Evolutionary conservation across 306 rosid genomes (phyloP).

Genomic region (Gynostemma pentaphyllum): DNA sequence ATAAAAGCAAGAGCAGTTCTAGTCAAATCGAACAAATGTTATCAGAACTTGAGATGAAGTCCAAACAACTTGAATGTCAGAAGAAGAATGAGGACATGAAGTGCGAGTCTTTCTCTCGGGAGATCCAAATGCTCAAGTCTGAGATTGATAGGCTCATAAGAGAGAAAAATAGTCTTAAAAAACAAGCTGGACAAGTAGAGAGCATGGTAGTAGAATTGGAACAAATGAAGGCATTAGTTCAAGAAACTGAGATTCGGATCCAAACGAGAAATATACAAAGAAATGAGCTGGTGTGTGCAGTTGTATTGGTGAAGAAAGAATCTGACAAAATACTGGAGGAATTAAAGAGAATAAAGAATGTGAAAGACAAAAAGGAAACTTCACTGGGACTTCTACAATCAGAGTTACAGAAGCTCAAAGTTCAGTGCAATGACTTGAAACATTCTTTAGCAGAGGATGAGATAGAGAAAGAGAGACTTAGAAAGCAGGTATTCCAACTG

Average conservation of each 20-base stretch:
- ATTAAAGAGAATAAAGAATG: conserved; percentile 27
- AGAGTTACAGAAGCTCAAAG: conserved; percentile 45
- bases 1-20: conserved; percentile 36
- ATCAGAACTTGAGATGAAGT: conserved; percentile 47
- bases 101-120: conserved; percentile 33
- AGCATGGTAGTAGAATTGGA: conserved; percentile 36
- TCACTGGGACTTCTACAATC: conserved; percentile 27
- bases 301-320: conserved; percentile 43
- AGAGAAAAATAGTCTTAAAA: conserved; percentile 29
- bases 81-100: conserved; percentile 34
- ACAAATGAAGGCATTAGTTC: conserved; percentile 33
- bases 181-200: conserved; percentile 38
- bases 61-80: conserved; percentile 46
- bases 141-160: conserved; percentile 42
- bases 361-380: conserved; percentile 48
- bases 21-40: conserved; percentile 34
- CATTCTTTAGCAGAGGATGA: conserved; percentile 44
- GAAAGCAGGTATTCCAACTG: conserved; percentile 49
- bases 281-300: conserved; percentile 36
- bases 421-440: conserved; percentile 46
- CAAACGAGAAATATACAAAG: conserved; percentile 41
- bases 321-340: conserved; percentile 35
- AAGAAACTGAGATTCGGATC: conserved; percentile 37
- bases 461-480: conserved; percentile 61
- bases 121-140: conserved; percentile 34